These are phyloP conservation scores for Gastrodia elata DNA, from an alignment of 106 monocot genomes.

Conservation along the genomic window DNA sequence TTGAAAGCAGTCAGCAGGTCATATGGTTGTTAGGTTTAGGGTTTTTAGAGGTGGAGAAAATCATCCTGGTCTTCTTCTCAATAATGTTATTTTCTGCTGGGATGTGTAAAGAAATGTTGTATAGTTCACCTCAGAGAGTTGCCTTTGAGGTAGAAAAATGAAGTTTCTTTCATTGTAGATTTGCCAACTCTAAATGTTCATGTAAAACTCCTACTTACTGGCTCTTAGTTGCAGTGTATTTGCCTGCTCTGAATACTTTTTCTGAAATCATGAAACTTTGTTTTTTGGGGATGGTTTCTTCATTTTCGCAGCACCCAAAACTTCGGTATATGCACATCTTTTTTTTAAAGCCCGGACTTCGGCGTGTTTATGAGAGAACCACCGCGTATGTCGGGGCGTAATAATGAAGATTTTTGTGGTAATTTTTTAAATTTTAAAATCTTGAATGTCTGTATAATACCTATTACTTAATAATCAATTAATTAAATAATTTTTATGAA, in stretches of 20 bases:
- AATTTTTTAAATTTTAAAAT: too few relatives aligned
- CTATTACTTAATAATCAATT: too few relatives aligned
- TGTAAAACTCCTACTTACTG: background rate
- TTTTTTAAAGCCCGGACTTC: too few relatives aligned
- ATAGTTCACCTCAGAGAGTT: background rate
- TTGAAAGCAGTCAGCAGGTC: background rate
- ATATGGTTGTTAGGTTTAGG: background rate
- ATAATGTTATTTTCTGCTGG: background rate
- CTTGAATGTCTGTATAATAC: too few relatives aligned
- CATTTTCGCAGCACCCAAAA: background rate
- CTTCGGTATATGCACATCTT: too few relatives aligned
- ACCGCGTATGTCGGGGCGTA: too few relatives aligned
- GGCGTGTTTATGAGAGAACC: too few relatives aligned
- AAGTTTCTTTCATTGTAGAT: conserved; percentile 6
- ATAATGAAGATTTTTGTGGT: too few relatives aligned
- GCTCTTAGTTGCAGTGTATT: background rate
- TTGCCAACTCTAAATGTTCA: background rate
- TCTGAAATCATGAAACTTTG: too few relatives aligned
- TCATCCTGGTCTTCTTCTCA: background rate
- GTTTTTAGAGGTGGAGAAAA: background rate
- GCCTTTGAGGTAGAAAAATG: background rate
- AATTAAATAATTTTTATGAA: too few relatives aligned
- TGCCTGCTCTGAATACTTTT: background rate
- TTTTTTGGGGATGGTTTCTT: background rate
- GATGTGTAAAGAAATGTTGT: conserved; percentile 6